Percentiles rank a stretch among this genome's conserved stretches.
These are phyloP conservation scores for Kondoa subrosea DNA, from an alignment of 768 basidiomycete genomes.

Conservation along the genomic window DNA sequence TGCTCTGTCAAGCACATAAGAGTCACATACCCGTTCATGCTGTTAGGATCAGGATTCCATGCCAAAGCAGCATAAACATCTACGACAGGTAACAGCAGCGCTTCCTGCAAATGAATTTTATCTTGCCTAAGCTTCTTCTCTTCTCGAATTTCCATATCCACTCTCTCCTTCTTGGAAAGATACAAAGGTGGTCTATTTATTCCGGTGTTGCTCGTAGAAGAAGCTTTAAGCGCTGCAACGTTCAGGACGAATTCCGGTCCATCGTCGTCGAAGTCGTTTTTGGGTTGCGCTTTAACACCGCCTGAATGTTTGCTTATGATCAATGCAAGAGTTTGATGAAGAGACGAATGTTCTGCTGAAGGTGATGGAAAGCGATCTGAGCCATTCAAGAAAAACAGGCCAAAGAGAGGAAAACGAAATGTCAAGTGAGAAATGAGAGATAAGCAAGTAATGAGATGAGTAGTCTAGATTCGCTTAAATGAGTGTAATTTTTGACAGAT, in stretches of 20 bases:
- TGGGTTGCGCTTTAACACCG: neutral
- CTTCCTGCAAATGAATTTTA: neutral
- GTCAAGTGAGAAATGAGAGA: neutral
- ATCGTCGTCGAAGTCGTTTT: neutral
- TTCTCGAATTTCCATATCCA: neutral
- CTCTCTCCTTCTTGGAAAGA: neutral
- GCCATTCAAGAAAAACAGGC: neutral
- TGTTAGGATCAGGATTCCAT: neutral
- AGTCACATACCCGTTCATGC: neutral
- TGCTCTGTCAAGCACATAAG: neutral
- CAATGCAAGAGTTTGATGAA: neutral
- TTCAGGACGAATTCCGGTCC: neutral
- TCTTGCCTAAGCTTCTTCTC: neutral
- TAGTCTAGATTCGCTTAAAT: neutral
- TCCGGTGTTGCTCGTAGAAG: neutral
- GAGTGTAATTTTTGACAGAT: neutral
- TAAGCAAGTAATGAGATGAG: neutral
- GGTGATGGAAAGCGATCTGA: neutral
- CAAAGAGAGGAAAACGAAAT: neutral
- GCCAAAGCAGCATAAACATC: neutral
- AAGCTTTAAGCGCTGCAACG: neutral
- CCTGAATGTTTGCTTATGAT: neutral
- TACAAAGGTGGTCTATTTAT: neutral
- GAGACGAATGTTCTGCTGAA: neutral
- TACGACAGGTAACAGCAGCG: neutral